phyloP scores from a whole-genome alignment of 805 yeast genomes.

The Candida ulmi region DNA sequence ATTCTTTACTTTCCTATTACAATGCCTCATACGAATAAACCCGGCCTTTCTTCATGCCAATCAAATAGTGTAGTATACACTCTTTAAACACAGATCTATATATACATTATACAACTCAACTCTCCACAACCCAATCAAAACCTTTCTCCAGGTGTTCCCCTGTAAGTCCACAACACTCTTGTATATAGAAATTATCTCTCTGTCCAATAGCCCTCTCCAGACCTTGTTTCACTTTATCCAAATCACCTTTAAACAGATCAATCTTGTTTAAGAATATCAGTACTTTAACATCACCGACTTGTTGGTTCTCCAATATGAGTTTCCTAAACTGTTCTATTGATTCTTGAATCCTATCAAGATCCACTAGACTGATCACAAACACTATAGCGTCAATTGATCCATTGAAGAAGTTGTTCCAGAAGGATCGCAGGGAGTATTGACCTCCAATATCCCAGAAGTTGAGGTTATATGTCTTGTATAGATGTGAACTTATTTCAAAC shows the following conservation, averaged over 20 bases:
- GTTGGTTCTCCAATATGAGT: slow-evolving; percentile 45
- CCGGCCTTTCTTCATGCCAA: too few relatives aligned
- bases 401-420: slow-evolving; percentile 85
- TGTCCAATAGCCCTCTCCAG: slow-evolving; percentile 10
- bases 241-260: slow-evolving; percentile 42
- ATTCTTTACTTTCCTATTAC: too few relatives aligned
- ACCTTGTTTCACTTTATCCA: slow-evolving; percentile 10
- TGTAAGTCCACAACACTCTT: not conserved
- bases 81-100: too few relatives aligned
- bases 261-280: slow-evolving; percentile 68
- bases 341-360: slow-evolving; percentile 57
- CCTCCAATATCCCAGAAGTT: slow-evolving; percentile 93
- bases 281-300: slow-evolving; percentile 64
- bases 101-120: not conserved
- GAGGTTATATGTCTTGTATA: slow-evolving; percentile 30
- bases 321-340: slow-evolving; percentile 58
- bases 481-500: slow-evolving; percentile 66
- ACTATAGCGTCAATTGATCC: slow-evolving; percentile 69
- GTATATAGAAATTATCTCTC: slow-evolving; percentile 1
- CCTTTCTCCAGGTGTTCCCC: not conserved
- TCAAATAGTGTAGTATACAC: too few relatives aligned
- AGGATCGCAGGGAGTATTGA: slow-evolving; percentile 72
- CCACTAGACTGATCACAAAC: slow-evolving; percentile 78
- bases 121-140: not conserved
- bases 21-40: too few relatives aligned